Base-by-base conservation (phyloP, 2,329 filamentous ascomycete species). In the Colletotrichum sp. region DNA sequence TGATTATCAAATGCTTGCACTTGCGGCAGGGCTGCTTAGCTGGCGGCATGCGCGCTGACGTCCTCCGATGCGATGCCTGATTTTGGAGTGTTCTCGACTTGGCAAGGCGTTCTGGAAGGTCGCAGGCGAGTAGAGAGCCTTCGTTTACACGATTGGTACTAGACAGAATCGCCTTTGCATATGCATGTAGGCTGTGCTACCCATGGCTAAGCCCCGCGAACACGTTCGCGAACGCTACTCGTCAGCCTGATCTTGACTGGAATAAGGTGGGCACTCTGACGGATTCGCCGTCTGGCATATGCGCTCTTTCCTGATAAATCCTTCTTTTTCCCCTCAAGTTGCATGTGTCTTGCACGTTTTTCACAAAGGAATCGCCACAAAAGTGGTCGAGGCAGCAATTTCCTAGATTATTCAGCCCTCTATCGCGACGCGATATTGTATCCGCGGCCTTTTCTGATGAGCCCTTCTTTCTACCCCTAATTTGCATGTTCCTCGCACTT, bases 221-320 rank as follows among this genome's bases (percentile, higher is more conserved):
- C 55, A 59, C 55, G 55, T 59, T 59, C 55, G 55, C 24, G 24
- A 59, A 59, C 0, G 0, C 55, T 59, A 59, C 24, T 59, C 55
- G 55, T 59, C 55, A 59, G 55, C 55, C 55, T 59, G 55, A 59
- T 59, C 21, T 21, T 59, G 55, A 59, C 21, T 9, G 55, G 55
- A 57, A 57, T 16, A 28, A 26, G 12, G 21, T 18, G 21, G 12
- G 10, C 52, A 57, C 16, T 57, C 55, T 57, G 10, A 57, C 24
- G 8, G 24, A 57, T 2, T 28, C 55, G 24, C 55, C 55, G 24
- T 12, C 24, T 57, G 52, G 21, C 24, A 18, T 59, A 3, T 8
- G 24, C 21, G 24, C 13, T 15, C 10, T 57, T 57, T 57, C 5
- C 52, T 4, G 3, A 26, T 12, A 26, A 16, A 26, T 4, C 21